Conservation (phyloP, 1,284 basidiomycete species). For the Apiotrichum laibachii region DNA sequence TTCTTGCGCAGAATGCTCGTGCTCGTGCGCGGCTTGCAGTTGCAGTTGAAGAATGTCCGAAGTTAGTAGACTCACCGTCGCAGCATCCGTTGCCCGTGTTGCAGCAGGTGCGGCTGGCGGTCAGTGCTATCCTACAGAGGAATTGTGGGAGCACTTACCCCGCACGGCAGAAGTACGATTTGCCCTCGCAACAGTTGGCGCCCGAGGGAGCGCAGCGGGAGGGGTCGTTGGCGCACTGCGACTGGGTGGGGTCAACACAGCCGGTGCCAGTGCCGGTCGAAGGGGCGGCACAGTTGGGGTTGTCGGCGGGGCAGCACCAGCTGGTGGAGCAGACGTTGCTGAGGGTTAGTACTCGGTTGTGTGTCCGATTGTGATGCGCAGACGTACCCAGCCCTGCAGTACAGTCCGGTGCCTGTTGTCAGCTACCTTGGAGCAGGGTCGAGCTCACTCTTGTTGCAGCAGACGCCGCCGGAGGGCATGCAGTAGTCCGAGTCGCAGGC, state of each 20-base stretch:
- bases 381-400: neutral
- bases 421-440: neutral
- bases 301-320: neutral
- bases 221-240: neutral
- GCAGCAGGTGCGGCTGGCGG: neutral
- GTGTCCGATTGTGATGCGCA: neutral
- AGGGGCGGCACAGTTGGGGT: neutral
- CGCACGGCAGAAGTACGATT: neutral
- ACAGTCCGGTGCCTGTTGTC: neutral
- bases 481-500: neutral
- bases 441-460: neutral
- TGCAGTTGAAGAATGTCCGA: neutral
- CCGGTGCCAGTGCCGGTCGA: neutral
- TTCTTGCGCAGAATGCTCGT: no score
- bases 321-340: neutral
- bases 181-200: conserved; percentile 1
- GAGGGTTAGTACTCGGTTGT: neutral
- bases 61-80: neutral
- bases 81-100: conserved; percentile 1
- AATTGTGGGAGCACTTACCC: neutral
- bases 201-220: neutral
- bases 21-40: neutral
- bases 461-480: neutral
- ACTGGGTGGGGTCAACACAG: neutral
- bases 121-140: neutral